Conservation (phyloP, 2,329 filamentous ascomycete genomes). For the Pleomassaria siparia region DNA sequence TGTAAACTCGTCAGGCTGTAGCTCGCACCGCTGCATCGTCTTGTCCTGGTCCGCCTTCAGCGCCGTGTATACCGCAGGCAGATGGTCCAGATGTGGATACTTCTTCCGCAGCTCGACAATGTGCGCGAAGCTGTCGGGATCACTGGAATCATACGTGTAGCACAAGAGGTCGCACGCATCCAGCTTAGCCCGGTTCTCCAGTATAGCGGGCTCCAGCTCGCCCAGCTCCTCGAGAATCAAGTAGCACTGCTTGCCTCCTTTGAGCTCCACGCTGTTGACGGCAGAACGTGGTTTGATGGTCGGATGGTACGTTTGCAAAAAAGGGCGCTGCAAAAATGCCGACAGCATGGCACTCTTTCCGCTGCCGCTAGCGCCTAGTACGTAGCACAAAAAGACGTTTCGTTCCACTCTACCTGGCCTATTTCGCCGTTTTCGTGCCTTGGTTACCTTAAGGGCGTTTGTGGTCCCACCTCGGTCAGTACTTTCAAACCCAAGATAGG, state of each 20-base stretch:
- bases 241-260: conserved; percentile 95
- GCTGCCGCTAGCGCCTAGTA: conserved; percentile 80
- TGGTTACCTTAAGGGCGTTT: conserved; percentile 89
- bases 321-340: conserved; percentile 86
- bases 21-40: conserved; percentile 91
- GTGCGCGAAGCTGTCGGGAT: conserved; percentile 93
- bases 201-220: conserved; percentile 89
- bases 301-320: conserved; percentile 80
- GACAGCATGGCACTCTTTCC: conserved; percentile 92
- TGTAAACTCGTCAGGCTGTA: conserved; percentile 86
- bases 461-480: conserved; percentile 71
- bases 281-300: conserved; percentile 93
- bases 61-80: conserved; percentile 89
- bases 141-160: conserved; percentile 95
- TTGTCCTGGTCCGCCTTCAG: conserved; percentile 96
- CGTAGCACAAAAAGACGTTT: conserved; percentile 91
- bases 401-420: conserved; percentile 84
- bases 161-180: conserved; percentile 93
- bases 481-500: conserved; percentile 92
- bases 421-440: conserved; percentile 80
- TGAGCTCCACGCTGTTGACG: conserved; percentile 94
- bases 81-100: conserved; percentile 80
- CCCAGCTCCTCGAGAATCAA: conserved; percentile 94
- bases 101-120: conserved; percentile 78
- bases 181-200: conserved; percentile 88